Percentiles rank a stretch among this genome's conserved stretches.
Evolutionary conservation across 495 filamentous ascomycete genomes (phyloP).

Genomic region (Aspergillus taichungensis): DNA sequence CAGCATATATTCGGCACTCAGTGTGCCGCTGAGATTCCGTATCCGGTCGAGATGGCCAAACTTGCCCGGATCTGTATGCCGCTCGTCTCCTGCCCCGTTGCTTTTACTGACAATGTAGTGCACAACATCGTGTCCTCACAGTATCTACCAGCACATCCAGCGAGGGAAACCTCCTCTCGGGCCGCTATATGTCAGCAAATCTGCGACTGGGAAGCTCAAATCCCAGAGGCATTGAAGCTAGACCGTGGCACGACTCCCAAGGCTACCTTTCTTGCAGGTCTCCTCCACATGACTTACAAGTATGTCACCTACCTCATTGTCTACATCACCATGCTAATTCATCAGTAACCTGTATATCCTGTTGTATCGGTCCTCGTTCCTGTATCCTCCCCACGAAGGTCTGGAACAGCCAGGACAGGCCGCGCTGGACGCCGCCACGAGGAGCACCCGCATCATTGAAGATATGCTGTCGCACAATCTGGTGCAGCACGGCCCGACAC

Average conservation of each 20-base stretch:
- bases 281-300: constrained; percentile 40
- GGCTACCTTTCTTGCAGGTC: constrained; percentile 28
- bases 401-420: constrained; percentile 19
- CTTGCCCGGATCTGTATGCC: constrained; percentile 30
- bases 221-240: constrained; percentile 28
- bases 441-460: constrained; percentile 35
- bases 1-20: constrained; percentile 23
- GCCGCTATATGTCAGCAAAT: constrained; percentile 23
- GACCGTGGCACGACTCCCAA: constrained; percentile 16
- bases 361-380: constrained; percentile 29
- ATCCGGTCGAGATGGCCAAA: constrained; percentile 36
- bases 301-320: constrained; percentile 7
- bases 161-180: constrained; percentile 18
- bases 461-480: constrained; percentile 39
- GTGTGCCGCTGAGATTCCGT: constrained; percentile 21
- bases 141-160: constrained; percentile 27
- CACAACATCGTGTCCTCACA: constrained; percentile 33
- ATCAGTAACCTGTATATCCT: constrained; percentile 32
- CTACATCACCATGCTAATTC: neutral
- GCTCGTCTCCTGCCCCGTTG: neutral
- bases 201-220: constrained; percentile 24
- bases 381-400: constrained; percentile 14
- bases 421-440: constrained; percentile 35
- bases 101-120: constrained; percentile 16
- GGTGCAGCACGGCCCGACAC: constrained; percentile 36